These are phyloP conservation scores for Rhodotorula glutinis DNA, from an alignment of 1,284 basidiomycete species.

Conservation along the genomic window DNA sequence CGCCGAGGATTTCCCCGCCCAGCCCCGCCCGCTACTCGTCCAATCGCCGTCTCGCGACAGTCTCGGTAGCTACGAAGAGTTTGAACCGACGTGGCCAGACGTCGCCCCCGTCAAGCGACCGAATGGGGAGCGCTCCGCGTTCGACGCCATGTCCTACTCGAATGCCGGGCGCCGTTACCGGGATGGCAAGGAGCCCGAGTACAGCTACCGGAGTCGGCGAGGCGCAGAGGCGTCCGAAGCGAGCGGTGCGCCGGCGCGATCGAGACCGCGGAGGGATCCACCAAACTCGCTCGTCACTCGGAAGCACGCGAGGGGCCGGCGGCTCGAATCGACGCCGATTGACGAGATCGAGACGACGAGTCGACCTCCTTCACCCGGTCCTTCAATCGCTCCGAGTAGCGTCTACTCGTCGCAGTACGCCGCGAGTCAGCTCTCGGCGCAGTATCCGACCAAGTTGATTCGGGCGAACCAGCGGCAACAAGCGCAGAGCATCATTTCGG, in stretches of 20 bases:
- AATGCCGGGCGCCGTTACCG: no score
- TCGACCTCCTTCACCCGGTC: not conserved
- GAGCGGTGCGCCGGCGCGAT: no score
- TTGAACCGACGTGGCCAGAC: not conserved
- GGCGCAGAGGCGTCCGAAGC: no score
- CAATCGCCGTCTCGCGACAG: not conserved
- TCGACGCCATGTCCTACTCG: no score
- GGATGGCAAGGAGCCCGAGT: no score
- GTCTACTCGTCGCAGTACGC: not conserved
- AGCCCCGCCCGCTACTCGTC: not conserved
- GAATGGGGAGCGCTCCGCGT: not conserved
- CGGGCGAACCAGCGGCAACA: not conserved
- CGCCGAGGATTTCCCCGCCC: constrained; percentile 2
- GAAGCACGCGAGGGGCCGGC: no score
- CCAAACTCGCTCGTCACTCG: no score
- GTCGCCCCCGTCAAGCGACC: not conserved
- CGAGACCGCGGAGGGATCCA: no score
- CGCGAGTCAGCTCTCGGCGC: not conserved
- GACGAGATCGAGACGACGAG: constrained; percentile 7
- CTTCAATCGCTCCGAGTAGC: not conserved
- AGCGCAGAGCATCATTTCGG: constrained; percentile 3
- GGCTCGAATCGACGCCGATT: not conserved
- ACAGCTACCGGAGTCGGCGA: no score
- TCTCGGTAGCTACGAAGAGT: not conserved
- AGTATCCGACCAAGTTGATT: not conserved